phyloP scores from a whole-genome alignment of 495 filamentous ascomycete genomes.

The Trichoderma reesei region DNA sequence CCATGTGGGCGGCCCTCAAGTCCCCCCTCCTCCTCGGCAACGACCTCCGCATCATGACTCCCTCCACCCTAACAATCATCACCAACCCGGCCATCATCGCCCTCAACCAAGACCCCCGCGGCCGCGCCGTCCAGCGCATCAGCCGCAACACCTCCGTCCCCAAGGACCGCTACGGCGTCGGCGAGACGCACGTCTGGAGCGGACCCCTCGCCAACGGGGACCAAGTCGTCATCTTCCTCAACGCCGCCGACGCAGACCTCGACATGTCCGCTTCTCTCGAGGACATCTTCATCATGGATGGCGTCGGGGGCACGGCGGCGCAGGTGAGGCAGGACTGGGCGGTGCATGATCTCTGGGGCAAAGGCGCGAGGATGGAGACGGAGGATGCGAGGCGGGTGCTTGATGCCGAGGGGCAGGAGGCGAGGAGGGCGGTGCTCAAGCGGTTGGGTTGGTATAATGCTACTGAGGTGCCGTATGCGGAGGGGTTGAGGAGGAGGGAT shows the following conservation, averaged over 20 bases:
- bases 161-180: slow-evolving; percentile 16
- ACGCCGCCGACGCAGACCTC: slow-evolving; percentile 19
- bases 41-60: slow-evolving; percentile 33
- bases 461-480: slow-evolving; percentile 3
- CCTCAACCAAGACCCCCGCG: slow-evolving; percentile 35
- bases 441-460: slow-evolving; percentile 9
- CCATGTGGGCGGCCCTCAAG: slow-evolving; percentile 35
- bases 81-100: slow-evolving; percentile 46
- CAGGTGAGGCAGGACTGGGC: slow-evolving; percentile 36
- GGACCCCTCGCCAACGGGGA: slow-evolving; percentile 28
- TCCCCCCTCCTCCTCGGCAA: slow-evolving; percentile 23
- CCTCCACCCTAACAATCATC: slow-evolving; percentile 42
- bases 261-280: slow-evolving; percentile 42
- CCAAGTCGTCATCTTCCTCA: slow-evolving; percentile 38
- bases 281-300: slow-evolving; percentile 44
- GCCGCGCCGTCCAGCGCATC: slow-evolving; percentile 28
- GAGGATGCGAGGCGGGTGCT: slow-evolving; percentile 35
- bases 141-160: slow-evolving; percentile 19
- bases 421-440: no score
- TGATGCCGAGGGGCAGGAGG: slow-evolving; percentile 17
- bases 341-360: slow-evolving; percentile 48
- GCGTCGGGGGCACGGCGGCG: slow-evolving; percentile 29
- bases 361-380: slow-evolving; percentile 33
- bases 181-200: slow-evolving; percentile 43
- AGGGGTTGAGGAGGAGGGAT: not conserved